Percentiles rank a stretch among this genome's conserved stretches.
These are phyloP conservation scores for Venturia nashicola DNA, from an alignment of 2,329 filamentous ascomycete genomes.

Conservation along the genomic window DNA sequence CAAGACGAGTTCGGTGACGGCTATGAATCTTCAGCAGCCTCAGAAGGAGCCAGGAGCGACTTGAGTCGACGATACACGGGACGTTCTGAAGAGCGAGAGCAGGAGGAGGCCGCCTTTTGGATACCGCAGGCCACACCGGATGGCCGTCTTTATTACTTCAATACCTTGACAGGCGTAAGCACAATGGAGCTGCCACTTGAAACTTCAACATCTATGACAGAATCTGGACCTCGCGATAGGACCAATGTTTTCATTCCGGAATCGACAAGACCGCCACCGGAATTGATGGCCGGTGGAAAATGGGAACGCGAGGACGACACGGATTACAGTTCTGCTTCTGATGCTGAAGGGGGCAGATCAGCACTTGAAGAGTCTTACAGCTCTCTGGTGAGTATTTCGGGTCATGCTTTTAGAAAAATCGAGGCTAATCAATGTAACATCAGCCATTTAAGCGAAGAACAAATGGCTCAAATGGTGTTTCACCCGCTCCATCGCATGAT, in stretches of 20 bases:
- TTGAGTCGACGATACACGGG: constrained; percentile 25
- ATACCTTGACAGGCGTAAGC: constrained; percentile 89
- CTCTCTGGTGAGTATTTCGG: constrained; percentile 44
- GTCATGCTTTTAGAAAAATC: constrained; percentile 10
- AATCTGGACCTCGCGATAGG: constrained; percentile 77
- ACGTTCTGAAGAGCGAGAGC: constrained; percentile 52
- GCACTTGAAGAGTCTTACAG: constrained; percentile 56
- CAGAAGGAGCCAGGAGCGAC: neutral
- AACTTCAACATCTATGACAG: constrained; percentile 66
- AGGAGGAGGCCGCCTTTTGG: constrained; percentile 92
- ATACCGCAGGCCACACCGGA: constrained; percentile 94
- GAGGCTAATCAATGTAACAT: neutral
- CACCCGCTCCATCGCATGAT: constrained; percentile 82
- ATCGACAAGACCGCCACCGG: constrained; percentile 76
- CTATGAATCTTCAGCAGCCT: constrained; percentile 36
- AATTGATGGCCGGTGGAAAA: constrained; percentile 77
- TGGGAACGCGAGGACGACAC: constrained; percentile 72
- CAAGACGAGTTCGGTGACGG: constrained; percentile 55
- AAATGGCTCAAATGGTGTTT: constrained; percentile 56
- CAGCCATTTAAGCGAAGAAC: constrained; percentile 48
- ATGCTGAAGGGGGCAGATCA: constrained; percentile 56
- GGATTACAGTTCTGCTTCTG: constrained; percentile 73
- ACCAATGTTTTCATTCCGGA: constrained; percentile 83
- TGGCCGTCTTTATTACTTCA: constrained; percentile 92
- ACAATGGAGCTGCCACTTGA: constrained; percentile 92